Evolutionary conservation across 2,329 filamentous ascomycete species (phyloP), one percentile per base, ranked within the genome.

Genomic region (Xylariaceae sp.): DNA sequence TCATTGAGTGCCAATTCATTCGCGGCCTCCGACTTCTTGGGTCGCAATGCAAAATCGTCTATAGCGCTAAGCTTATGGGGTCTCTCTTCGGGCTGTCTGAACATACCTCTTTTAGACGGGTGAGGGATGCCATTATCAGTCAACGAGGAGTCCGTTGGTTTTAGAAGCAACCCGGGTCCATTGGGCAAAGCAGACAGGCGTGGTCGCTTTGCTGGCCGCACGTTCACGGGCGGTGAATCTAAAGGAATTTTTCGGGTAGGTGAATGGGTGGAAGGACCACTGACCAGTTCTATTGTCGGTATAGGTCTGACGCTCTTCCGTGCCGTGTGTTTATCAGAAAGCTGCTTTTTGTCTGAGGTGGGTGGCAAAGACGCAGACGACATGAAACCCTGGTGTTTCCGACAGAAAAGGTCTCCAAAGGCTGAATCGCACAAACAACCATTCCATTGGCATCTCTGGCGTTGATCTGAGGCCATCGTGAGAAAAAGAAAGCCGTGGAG

Each of bases 21-120:
- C 15, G 53, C 59, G 54, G 35, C 52, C 51, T 60, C 55, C 56
- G 55, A 67, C 30, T 62, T 62, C 39, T 62, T 65, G 18, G 68
- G 68, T 17, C 64, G 67, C 54, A 70, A 65, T 51, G 66, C 62
- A 66, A 70, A 70, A 58, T 65, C 63, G 30, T 66, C 65, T 55
- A 65, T 50, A 57, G 61, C 62, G 51, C 60, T 62, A 58, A 65
- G 60, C 58, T 51, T 65, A 53, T 58, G 53, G 57, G 58, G 53
- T 48, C 51, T 54, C 48, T 62, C 61, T 53, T 63, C 62, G 56
- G 57, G 18, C 51, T 59, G 51, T 53, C 52, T 54, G 54, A 60
- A 59, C 51, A 59, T 62, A 53, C 58, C 57, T 58, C 53, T 56
- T 37, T 61, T 56, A 54, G 61, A 55, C 52, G 45, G 18, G 15